These are phyloP conservation scores for Tolypocladium paradoxum DNA, from an alignment of 2,329 filamentous ascomycete species.

Conservation along the genomic window DNA sequence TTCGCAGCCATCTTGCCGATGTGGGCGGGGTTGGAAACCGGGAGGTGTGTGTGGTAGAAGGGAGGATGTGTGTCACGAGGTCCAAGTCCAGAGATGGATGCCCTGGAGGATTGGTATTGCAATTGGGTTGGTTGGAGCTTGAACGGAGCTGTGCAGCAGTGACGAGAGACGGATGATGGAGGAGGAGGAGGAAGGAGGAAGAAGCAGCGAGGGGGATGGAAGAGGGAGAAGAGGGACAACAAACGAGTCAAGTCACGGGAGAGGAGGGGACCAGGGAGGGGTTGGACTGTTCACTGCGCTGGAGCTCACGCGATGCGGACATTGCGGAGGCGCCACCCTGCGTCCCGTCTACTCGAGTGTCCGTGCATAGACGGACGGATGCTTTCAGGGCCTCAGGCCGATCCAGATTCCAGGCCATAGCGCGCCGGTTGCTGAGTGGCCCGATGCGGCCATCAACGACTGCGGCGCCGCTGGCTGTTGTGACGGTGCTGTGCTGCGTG, in stretches of 20 bases:
- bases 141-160: slow-evolving; percentile 11
- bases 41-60: slow-evolving; percentile 7
- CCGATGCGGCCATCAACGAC: not conserved
- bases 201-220: slow-evolving; percentile 1
- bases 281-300: not conserved
- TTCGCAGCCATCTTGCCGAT: slow-evolving; percentile 40
- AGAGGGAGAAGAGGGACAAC: not conserved
- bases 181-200: slow-evolving; percentile 6
- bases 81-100: not conserved
- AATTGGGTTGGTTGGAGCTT: slow-evolving; percentile 3
- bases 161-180: slow-evolving; percentile 11
- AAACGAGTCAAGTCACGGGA: not conserved
- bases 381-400: not conserved
- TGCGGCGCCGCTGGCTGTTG: not conserved
- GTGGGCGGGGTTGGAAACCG: slow-evolving; percentile 7
- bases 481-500: not conserved
- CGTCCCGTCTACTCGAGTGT: not conserved
- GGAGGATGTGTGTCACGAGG: not conserved
- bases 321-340: not conserved
- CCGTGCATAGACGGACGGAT: too few species aligned
- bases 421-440: not conserved
- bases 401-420: not conserved
- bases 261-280: not conserved
- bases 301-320: slow-evolving; percentile 1
- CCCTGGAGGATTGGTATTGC: not conserved